Base-by-base conservation (phyloP, 805 yeast genomes). In the Monosporozyma unispora region DNA sequence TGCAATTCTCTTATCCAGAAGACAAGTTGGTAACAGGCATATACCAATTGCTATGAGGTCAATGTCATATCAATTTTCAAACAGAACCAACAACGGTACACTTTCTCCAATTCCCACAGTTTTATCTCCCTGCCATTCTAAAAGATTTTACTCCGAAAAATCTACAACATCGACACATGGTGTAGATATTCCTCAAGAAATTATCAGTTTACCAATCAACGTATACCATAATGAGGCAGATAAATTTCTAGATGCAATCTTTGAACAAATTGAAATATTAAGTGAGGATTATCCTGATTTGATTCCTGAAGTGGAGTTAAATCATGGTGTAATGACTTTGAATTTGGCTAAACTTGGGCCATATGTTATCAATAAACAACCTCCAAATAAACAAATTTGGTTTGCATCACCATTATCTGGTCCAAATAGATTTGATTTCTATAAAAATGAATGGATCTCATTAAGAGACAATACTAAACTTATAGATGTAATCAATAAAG, bases 331-430 rank as follows among this genome's bases (percentile, higher is more conserved):
- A 8, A 67, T 93, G 68, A 81, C 91, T 1, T 64, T 93, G 50
- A 78, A 74, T 6, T 58, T 86, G 16, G 87, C 91, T 3, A 77
- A 81, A 1, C 71, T 73, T 16, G 98, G 97, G 1, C 78, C 90
- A 0, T 93, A 93, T 63, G 96, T 93, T 27, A 82, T 93, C 62
- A 93, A 93, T 71, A 91, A 89, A 62, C 98, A 93, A 68, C 99
- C 99, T 1, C 97, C 99, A 3, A 93, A 89, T 69, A 84, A 87
- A 68, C 99, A 93, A 66, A 84, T 93, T 28, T 93, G 99, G 99
- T 74, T 91, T 48, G 80, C 95, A 51, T 85, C 96, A 42, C 99
- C 99, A 0, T 62, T 88, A 3, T 84, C 95, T 7, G 99, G 99
- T 0, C 99, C 99, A 5, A 88, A 89, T 61, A 70, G 85, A 55